A percentile compares a stretch with the other conserved stretches of the same genome.
Conservation (phyloP, 2,329 filamentous ascomycete genomes). For the Stylonectria norvegica region DNA sequence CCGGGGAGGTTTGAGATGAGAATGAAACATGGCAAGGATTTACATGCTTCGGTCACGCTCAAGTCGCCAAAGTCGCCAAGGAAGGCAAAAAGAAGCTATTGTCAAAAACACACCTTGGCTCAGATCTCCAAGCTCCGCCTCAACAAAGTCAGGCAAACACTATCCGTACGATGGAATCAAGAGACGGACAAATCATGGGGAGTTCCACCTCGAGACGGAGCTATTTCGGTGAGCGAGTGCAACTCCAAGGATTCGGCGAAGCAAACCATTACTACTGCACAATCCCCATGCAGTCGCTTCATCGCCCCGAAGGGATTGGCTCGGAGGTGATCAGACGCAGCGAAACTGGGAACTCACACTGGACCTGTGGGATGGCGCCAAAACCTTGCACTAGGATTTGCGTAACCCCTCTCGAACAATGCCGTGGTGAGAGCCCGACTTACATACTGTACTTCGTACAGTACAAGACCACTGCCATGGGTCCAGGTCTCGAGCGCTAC, state of each 20-base stretch:
- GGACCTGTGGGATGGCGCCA: too few relatives aligned
- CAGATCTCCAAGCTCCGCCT: too few relatives aligned
- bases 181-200: too few relatives aligned
- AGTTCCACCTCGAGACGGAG: too few relatives aligned
- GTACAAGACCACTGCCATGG: slow-evolving; percentile 28
- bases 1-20: slow-evolving; percentile 18
- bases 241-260: too few relatives aligned
- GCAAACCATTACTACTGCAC: too few relatives aligned
- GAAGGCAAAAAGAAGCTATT: slow-evolving; percentile 29
- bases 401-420: too few relatives aligned
- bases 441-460: too few relatives aligned
- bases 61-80: slow-evolving; percentile 24
- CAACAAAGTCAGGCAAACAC: too few relatives aligned
- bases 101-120: slow-evolving; percentile 15
- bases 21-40: slow-evolving; percentile 19
- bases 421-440: slow-evolving; percentile 13
- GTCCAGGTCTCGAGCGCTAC: slow-evolving; percentile 15
- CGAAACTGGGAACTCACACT: slow-evolving; percentile 22
- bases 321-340: slow-evolving; percentile 24
- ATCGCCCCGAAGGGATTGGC: slow-evolving; percentile 13
- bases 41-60: slow-evolving; percentile 15
- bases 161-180: too few relatives aligned
- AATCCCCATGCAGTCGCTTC: slow-evolving; percentile 7
- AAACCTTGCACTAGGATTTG: too few relatives aligned
- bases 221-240: too few relatives aligned